Conservation (phyloP, 208 protist species). For the Trichomonas vaginalis region DNA sequence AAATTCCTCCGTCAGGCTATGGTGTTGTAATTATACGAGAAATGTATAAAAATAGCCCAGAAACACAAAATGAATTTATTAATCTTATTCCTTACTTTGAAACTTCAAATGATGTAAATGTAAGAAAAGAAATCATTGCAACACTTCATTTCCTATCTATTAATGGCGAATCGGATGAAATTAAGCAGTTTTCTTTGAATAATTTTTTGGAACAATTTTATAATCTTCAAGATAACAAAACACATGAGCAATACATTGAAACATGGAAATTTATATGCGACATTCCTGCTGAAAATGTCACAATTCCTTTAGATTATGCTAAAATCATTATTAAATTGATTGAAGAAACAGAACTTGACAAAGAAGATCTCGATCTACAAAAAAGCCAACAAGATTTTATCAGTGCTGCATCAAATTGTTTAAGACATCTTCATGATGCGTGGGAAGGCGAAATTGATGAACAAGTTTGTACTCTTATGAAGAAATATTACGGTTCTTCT, state of each 20-base stretch:
- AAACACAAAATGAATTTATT: neutral
- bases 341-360: neutral
- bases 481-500: neutral
- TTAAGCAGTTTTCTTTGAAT: neutral
- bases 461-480: neutral
- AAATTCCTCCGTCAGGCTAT: neutral
- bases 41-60: neutral
- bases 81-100: neutral
- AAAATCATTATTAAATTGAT: neutral
- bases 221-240: neutral
- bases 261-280: neutral
- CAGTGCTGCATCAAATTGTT: neutral
- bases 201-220: neutral
- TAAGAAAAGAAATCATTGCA: neutral
- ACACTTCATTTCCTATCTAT: neutral
- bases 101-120: neutral
- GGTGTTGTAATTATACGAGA: neutral
- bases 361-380: neutral
- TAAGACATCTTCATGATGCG: neutral
- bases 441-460: neutral
- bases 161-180: neutral
- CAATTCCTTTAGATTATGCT: neutral
- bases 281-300: neutral
- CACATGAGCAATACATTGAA: neutral
- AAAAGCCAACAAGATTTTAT: neutral